Evolutionary conservation across 192 early-diverging fungal genomes (phyloP), one percentile per base, ranked within the genome.

Genomic region (Backusella tarrabulga): DNA sequence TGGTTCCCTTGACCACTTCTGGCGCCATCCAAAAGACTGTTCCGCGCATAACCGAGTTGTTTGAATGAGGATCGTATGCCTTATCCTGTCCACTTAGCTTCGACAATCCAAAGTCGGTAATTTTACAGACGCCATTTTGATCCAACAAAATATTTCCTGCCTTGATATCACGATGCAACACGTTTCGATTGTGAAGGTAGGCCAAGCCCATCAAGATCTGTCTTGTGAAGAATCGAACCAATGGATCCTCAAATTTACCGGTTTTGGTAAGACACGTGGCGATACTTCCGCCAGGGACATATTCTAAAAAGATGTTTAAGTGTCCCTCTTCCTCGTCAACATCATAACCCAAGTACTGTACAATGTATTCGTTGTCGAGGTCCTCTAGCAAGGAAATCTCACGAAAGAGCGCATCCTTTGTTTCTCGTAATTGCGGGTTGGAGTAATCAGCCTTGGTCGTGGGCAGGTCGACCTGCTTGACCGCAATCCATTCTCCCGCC

Each of bases 11-110:
- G 0, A 93, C 94, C 3, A 97, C 95, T 80, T 99, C 97, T 14
- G 97, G 97, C 34, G 97, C 96, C 97, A 99, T 98, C 89, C 95
- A 98, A 35, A 92, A 94, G 11, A 97, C 88, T 0, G 96, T 91
- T 5, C 76, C 77, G 15, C 73, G 35, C 77, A 79, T 79, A 8
- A 77, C 42, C 1, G 89, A 87, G 63, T 82, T 85, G 40, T 87
- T 80, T 36, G 80, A 77, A 83, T 79, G 79, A 42, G 76, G 68
- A 60, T 86, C 80, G 70, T 86, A 88, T 32, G 81, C 80, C 50
- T 74, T 35, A 21, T 71, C 70, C 54, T 72, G 79, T 75, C 88
- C 89, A 72, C 88, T 93, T 75, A 91, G 86, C 76, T 95, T 97
- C 36, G 96, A 97, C 19, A 98, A 92, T 15, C 97, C 97, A 88